Evolutionary conservation across 495 filamentous ascomycete species (phyloP).

Genomic region (Pseudevernia furfuracea): DNA sequence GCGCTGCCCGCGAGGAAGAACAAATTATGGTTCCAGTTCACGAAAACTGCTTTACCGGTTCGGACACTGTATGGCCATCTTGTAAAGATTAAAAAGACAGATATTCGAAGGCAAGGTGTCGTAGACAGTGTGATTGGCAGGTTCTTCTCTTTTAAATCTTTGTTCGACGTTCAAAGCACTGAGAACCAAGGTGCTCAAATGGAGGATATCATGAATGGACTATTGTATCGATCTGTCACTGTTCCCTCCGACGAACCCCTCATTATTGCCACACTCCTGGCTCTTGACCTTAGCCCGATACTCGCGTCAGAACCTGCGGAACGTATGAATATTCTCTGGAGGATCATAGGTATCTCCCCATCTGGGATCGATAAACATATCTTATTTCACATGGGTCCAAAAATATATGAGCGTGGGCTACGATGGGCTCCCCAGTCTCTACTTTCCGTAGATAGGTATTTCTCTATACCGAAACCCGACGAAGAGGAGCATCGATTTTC

Average conservation of each 20-base stretch:
- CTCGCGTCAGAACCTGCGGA: conserved; percentile 16
- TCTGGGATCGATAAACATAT: conserved; percentile 11
- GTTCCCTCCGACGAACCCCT: conserved; percentile 32
- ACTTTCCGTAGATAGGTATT: conserved; percentile 12
- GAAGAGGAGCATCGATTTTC: conserved; percentile 7
- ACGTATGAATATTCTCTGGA: conserved; percentile 18
- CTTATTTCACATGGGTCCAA: conserved; percentile 14
- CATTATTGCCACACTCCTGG: conserved; percentile 31
- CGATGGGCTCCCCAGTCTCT: conserved; percentile 19
- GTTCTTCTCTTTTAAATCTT: background rate
- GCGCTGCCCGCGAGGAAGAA: conserved; percentile 17
- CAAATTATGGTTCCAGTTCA: conserved; percentile 21
- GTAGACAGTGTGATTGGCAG: background rate
- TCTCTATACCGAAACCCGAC: background rate
- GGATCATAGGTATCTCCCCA: conserved; percentile 7
- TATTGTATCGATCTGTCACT: conserved; percentile 29
- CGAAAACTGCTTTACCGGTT: conserved; percentile 13
- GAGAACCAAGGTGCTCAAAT: conserved; percentile 2
- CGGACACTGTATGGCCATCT: conserved; percentile 8
- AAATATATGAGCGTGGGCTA: conserved; percentile 9
- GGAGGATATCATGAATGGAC: conserved; percentile 13
- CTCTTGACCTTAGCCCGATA: conserved; percentile 21
- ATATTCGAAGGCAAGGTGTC: background rate
- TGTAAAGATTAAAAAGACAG: background rate
- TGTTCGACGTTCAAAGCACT: conserved; percentile 11